These are phyloP conservation scores for Aspergillus hancockii DNA, from an alignment of 495 filamentous ascomycete genomes.

Conservation along the genomic window DNA sequence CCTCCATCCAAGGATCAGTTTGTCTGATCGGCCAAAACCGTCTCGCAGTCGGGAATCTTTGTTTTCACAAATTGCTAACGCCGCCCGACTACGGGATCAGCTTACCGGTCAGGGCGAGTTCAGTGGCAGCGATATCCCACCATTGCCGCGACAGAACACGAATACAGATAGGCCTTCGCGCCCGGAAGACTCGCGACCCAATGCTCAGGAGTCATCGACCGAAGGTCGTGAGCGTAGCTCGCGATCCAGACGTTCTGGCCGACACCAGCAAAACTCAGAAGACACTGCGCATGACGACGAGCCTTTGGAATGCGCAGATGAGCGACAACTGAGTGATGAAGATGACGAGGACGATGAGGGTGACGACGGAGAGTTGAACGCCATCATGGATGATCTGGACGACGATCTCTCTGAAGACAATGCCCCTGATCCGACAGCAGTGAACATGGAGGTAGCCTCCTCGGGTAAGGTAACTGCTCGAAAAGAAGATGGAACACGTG, in stretches of 20 bases:
- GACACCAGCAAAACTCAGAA: constrained; percentile 49
- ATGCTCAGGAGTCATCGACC: constrained; percentile 32
- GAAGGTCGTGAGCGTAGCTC: constrained; percentile 27
- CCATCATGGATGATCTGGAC: constrained; percentile 87
- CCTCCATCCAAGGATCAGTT: constrained; percentile 81
- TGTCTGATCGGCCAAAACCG: constrained; percentile 76
- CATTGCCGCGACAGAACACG: constrained; percentile 30
- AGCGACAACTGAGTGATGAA: constrained; percentile 81
- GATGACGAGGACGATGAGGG: constrained; percentile 66
- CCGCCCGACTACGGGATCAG: constrained; percentile 55
- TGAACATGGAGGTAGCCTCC: constrained; percentile 89
- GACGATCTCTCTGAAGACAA: constrained; percentile 79
- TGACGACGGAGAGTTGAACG: constrained; percentile 70
- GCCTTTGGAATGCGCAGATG: constrained; percentile 91
- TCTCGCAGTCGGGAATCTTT: constrained; percentile 66
- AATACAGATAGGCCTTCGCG: constrained; percentile 26
- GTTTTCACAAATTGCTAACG: constrained; percentile 79
- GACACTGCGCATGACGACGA: constrained; percentile 58
- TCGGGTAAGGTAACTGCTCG: constrained; percentile 93
- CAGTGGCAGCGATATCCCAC: constrained; percentile 28
- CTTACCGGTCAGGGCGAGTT: constrained; percentile 34
- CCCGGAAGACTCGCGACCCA: constrained; percentile 26
- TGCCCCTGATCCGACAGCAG: constrained; percentile 76
- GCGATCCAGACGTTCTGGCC: constrained; percentile 52
- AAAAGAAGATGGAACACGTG: constrained; percentile 90